Conservation (phyloP, 2,329 filamentous ascomycete species). For the Dothistroma septosporum region DNA sequence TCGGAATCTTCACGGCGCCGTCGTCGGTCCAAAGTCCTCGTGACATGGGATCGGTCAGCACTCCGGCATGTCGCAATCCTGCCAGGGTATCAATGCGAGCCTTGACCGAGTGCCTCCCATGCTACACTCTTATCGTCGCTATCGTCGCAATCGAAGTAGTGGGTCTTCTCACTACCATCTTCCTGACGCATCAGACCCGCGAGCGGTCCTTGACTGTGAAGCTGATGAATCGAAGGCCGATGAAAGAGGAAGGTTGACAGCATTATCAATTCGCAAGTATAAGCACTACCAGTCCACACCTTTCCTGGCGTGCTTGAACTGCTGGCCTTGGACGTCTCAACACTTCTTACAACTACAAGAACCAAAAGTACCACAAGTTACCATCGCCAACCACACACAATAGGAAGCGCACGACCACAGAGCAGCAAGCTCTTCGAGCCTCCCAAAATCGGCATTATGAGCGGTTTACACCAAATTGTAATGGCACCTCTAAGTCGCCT, state of each 20-base stretch:
- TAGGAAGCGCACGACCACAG: conserved; percentile 13
- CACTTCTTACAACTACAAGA: background rate
- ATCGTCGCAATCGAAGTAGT: background rate
- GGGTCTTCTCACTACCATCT: background rate
- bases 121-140: background rate
- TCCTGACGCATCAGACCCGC: background rate
- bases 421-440: conserved; percentile 37
- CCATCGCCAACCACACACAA: background rate
- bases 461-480: conserved; percentile 45
- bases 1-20: too few species aligned
- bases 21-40: too few species aligned
- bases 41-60: background rate
- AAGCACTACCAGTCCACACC: background rate
- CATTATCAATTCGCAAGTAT: background rate
- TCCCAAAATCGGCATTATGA: conserved; percentile 39
- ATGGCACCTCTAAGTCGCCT: conserved; percentile 55
- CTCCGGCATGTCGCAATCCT: background rate
- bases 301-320: background rate
- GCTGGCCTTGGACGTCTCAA: background rate
- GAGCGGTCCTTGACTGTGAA: background rate
- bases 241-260: background rate
- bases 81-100: background rate
- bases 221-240: conserved; percentile 11
- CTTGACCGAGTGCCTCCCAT: background rate
- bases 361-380: background rate